These are phyloP conservation scores for Penicillium freii DNA, from an alignment of 2,329 filamentous ascomycete species.

Conservation along the genomic window DNA sequence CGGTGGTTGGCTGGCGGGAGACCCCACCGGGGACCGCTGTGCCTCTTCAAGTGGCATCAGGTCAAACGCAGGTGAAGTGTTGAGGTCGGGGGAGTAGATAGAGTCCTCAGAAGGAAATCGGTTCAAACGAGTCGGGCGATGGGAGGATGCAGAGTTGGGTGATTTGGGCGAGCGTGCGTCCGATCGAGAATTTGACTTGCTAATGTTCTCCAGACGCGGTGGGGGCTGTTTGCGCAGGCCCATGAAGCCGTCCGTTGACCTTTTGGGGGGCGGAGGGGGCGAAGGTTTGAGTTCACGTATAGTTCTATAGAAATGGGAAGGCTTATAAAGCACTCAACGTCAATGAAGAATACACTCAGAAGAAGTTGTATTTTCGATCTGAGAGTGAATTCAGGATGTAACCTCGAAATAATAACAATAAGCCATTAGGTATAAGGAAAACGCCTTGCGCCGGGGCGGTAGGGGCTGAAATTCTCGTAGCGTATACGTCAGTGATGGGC, in stretches of 20 bases:
- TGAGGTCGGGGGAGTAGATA: conserved; percentile 39
- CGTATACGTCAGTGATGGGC: background rate
- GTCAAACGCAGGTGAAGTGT: conserved; percentile 40
- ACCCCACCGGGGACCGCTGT: conserved; percentile 36
- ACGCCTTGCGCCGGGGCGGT: conserved; percentile 14
- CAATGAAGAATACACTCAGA: background rate
- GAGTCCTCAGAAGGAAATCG: conserved; percentile 32
- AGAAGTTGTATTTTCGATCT: background rate
- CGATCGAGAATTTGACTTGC: conserved; percentile 31
- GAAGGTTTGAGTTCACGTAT: background rate
- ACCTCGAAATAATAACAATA: background rate
- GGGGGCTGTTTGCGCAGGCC: conserved; percentile 42
- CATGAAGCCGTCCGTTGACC: conserved; percentile 30
- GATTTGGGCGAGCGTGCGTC: conserved; percentile 37
- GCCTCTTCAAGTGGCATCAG: conserved; percentile 40
- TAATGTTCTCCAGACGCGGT: conserved; percentile 35
- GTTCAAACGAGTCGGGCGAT: conserved; percentile 29
- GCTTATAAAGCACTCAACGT: background rate
- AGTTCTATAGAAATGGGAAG: background rate
- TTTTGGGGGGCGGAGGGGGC: background rate
- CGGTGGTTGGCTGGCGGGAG: conserved; percentile 27
- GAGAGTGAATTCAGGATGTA: background rate
- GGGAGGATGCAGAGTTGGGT: conserved; percentile 28
- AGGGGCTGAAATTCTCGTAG: background rate
- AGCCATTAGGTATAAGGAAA: conserved; percentile 9